A percentile compares a stretch with the other conserved stretches of the same genome.
phyloP scores from a whole-genome alignment of 306 rosid species.

The Glycyrrhiza uralensis region DNA sequence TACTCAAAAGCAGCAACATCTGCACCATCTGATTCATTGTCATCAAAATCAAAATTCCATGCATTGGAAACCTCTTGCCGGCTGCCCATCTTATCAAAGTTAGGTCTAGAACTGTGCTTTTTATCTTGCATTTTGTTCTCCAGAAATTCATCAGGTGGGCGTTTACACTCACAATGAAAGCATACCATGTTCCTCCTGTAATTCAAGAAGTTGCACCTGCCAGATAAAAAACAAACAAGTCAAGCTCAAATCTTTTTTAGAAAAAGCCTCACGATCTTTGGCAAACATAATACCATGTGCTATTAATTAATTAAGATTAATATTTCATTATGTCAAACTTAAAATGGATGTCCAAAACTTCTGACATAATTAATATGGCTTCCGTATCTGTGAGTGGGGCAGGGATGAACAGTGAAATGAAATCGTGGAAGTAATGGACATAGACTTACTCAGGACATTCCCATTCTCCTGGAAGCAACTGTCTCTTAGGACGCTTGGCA shows the following conservation, averaged over 20 bases:
- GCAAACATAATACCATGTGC: neutral
- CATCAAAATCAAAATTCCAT: slow-evolving; percentile 98
- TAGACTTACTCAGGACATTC: slow-evolving; percentile 92
- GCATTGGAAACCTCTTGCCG: slow-evolving; percentile 75
- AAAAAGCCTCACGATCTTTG: neutral
- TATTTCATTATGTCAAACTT: neutral
- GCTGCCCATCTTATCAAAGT: slow-evolving; percentile 45
- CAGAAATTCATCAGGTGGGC: slow-evolving; percentile 76
- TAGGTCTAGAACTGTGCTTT: slow-evolving; percentile 42
- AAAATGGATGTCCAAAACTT: neutral
- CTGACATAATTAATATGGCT: neutral
- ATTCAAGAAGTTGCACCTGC: slow-evolving; percentile 97
- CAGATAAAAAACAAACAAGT: slow-evolving; percentile 28
- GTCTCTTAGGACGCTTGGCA: slow-evolving; percentile 97
- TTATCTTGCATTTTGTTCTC: slow-evolving; percentile 66
- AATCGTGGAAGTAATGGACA: slow-evolving; percentile 5
- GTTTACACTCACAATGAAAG: slow-evolving; percentile 96
- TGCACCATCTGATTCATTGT: slow-evolving; percentile 94
- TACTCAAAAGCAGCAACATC: slow-evolving; percentile 96
- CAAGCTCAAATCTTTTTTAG: slow-evolving; percentile 17
- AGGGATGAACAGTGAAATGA: neutral
- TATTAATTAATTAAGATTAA: neutral
- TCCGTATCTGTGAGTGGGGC: neutral
- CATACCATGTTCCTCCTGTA: slow-evolving; percentile 89
- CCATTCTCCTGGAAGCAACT: slow-evolving; percentile 98